Base-by-base conservation (phyloP, 257 asterid genomes). In the Osmanthus fragrans region DNA sequence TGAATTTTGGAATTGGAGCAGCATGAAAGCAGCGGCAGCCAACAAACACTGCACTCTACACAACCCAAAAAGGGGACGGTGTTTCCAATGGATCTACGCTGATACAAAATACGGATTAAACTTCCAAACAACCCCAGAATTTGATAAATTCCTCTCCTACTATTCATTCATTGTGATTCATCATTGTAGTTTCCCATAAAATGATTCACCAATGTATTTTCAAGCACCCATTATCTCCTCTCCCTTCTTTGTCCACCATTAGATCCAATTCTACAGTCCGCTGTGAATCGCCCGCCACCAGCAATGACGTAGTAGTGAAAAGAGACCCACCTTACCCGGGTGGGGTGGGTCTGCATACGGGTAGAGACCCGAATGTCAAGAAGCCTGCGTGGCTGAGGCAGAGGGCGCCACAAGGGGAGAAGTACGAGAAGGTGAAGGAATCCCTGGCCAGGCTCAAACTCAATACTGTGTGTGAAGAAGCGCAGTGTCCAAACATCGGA, bases 401-500 rank as follows among this genome's bases (percentile, higher is more conserved):
- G 94, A 91, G 83, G 88, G 98, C 97, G 5, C 97, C 99, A 27
- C 99, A 95, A 79, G 99, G 99, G 45, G 90, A 82, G 1, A 95
- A 88, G 85, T 95, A 91, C 74, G 92, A 85, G 49, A 92, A 93
- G 88, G 98, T 93, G n/a, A 95, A 90, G 89, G 93, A 90, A 40
- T 90, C 98, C 1, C 75, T 95, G 34, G 89, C 97, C 36, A 83
- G 96, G 63, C 88, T 95, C 37, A 95, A 93, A 13, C 91, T 95
- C 72, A 85, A 95, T 77, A 95, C 99, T 0, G 99, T 95, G 7
- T 95, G 99, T 40, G 93, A 91, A 88, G 99, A 95, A 71, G 99
- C 99, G 7, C 99, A 95, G 90, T 95, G 99, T 81, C 99, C 99
- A 16, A 95, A 95, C 79, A 88, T 95, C 54, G 99, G 98, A 9